phyloP scores from a whole-genome alignment of 2,329 filamentous ascomycete genomes.

The Phialophora chinensis region DNA sequence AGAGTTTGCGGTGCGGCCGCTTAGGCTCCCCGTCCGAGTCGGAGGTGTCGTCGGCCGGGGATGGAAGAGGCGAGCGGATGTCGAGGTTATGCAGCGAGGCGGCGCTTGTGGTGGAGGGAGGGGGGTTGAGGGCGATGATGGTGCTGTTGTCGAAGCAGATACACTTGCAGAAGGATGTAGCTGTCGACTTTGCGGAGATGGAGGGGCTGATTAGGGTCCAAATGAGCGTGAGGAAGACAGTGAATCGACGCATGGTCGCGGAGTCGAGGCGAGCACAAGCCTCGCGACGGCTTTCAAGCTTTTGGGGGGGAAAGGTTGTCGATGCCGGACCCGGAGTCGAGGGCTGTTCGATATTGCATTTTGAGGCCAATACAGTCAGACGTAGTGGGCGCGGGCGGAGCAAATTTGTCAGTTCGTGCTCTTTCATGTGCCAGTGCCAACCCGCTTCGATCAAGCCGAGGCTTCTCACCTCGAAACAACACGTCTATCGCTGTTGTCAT shows the following conservation, averaged over 20 bases:
- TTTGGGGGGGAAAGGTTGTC: not conserved
- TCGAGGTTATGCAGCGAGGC: slow-evolving; percentile 22
- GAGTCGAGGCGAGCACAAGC: not conserved
- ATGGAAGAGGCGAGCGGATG: slow-evolving; percentile 27
- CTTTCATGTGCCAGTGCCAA: not conserved
- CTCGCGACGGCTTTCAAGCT: not conserved
- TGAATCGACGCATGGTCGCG: slow-evolving; percentile 2
- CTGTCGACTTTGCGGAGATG: slow-evolving; percentile 46
- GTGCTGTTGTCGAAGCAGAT: slow-evolving; percentile 71
- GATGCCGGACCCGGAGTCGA: not conserved
- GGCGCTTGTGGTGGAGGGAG: slow-evolving; percentile 34
- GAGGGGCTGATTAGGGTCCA: slow-evolving; percentile 12
- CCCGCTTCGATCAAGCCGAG: not conserved
- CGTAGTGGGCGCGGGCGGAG: not conserved
- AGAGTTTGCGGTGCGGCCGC: slow-evolving; percentile 52
- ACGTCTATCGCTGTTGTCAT: not conserved
- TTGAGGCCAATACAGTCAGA: not conserved
- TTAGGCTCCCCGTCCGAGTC: not conserved
- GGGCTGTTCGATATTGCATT: not conserved
- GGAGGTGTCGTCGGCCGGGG: slow-evolving; percentile 25
- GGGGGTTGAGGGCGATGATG: slow-evolving; percentile 67
- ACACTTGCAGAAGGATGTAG: slow-evolving; percentile 74
- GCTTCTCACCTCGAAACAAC: not conserved
- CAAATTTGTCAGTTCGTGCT: not conserved
- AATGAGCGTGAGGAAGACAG: slow-evolving; percentile 19